Evolutionary conservation across 176 grass and related monocot genomes (phyloP).

Genomic region (Triticum aestivum): DNA sequence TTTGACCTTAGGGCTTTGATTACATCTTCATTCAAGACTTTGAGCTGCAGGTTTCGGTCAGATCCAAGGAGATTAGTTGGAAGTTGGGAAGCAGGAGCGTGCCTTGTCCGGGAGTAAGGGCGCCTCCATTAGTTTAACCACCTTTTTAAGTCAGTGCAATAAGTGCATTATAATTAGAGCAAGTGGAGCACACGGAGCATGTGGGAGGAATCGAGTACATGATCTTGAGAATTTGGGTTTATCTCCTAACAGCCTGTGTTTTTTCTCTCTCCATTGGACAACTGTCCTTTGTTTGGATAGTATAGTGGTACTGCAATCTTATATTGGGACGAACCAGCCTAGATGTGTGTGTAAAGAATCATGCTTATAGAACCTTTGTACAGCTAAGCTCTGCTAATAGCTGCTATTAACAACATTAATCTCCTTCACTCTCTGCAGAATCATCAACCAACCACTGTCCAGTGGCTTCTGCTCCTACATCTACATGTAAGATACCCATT

Average conservation of each 20-base stretch:
- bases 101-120: constrained; percentile 60
- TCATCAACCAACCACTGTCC: background rate
- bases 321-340: constrained; percentile 37
- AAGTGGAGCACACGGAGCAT: constrained; percentile 41
- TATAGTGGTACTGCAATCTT: constrained; percentile 18
- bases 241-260: background rate
- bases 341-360: constrained; percentile 46
- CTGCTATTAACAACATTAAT: constrained; percentile 22
- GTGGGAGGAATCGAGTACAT: constrained; percentile 47
- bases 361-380: constrained; percentile 22
- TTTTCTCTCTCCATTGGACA: constrained; percentile 28
- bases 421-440: constrained; percentile 12
- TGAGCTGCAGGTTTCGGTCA: constrained; percentile 29
- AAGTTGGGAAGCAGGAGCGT: constrained; percentile 59
- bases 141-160: constrained; percentile 5
- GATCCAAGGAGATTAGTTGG: constrained; percentile 53
- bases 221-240: constrained; percentile 32
- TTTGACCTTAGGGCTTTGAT: constrained; percentile 26
- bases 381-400: constrained; percentile 41
- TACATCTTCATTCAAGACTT: constrained; percentile 21
- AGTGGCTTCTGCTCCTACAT: background rate
- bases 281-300: constrained; percentile 31
- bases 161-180: constrained; percentile 27
- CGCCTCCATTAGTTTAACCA: constrained; percentile 39
- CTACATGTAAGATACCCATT: background rate